Base-by-base conservation (phyloP, 2,329 filamentous ascomycete species). In the Fusarium caatingaense region DNA sequence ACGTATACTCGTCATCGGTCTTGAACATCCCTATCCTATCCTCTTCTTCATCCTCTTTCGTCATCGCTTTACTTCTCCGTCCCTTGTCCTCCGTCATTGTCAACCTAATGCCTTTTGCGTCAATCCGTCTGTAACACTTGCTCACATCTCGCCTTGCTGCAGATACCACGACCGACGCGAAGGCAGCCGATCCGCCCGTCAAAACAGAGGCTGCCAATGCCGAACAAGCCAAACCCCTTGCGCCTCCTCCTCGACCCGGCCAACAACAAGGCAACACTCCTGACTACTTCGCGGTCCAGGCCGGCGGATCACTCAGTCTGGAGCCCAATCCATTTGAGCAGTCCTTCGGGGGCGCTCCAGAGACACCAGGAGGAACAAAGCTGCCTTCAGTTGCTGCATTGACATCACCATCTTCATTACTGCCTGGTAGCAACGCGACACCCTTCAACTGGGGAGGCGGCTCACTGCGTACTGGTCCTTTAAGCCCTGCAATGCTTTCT, bases 291-390 rank as follows among this genome's bases (percentile, higher is more conserved):
- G 86, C 87, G 55, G 85, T 83, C 62, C 84, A 87, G 68, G 86
- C 78, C 66, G 81, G 78, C 74, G 84, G 82, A 72, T 86, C 85
- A 56, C 81, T 94, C 78, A 91, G 88, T 74, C 88, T 92, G 79
- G 96, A 98, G 84, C 94, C 94, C 64, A 98, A 99, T 81, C 95
- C 96, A 11, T 98, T 99, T 77, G 96, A 98, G 80, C 93, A 96
- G 81, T 98, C 95, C 9, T 99, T 99, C 79, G 90, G 88, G 72
- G 84, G 84, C 66, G 83, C 83, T 57, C 87, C 89, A 73, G 93
- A 97, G 79, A 97, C 95, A 32, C 94, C 95, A 18, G 92, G 93
- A 73, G 91, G 88, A 70, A 90, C 89, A 63, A 91, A 97, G 76
- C 85, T 99, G 68, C 96, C 96, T 53, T 92, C 94, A 18, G 94